These are phyloP conservation scores for Rhodotorula paludigena DNA, from an alignment of 768 basidiomycete species.

Conservation along the genomic window DNA sequence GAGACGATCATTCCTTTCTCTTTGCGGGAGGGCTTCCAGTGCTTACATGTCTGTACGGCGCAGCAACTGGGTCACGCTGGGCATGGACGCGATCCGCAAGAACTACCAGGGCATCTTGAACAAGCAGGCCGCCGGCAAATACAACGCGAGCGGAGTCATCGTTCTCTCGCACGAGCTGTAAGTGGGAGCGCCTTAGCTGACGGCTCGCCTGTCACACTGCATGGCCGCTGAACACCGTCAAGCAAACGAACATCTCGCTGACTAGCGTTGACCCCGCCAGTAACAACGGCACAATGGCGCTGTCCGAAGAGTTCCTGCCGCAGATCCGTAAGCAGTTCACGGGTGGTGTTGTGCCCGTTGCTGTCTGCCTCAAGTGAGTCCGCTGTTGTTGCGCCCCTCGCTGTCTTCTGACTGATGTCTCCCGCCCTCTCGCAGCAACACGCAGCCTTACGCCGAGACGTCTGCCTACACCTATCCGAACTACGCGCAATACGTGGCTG, in stretches of 20 bases:
- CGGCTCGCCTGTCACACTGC: background rate
- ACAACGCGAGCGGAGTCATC: conserved; percentile 41
- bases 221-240: too few species aligned
- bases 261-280: background rate
- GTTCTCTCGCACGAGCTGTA: conserved; percentile 46
- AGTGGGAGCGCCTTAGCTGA: background rate
- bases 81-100: conserved; percentile 35
- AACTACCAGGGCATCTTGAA: conserved; percentile 46
- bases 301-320: conserved; percentile 42
- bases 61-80: conserved; percentile 8
- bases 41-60: too few species aligned
- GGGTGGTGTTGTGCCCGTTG: conserved; percentile 45
- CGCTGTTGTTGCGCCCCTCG: background rate
- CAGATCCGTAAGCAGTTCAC: conserved; percentile 43
- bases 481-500: conserved; percentile 20
- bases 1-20: too few species aligned
- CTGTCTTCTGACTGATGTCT: background rate
- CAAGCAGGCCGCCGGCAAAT: conserved; percentile 42
- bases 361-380: conserved; percentile 37
- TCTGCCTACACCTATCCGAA: conserved; percentile 28
- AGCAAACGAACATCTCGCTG: too few species aligned
- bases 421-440: conserved; percentile 38
- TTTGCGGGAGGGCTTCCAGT: too few species aligned
- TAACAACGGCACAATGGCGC: conserved; percentile 46
- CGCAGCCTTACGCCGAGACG: conserved; percentile 45